Evolutionary conservation across 75 land plant genomes (phyloP), one percentile per base, ranked within the genome.

Genomic region (Pseudotsuga menziesii): DNA sequence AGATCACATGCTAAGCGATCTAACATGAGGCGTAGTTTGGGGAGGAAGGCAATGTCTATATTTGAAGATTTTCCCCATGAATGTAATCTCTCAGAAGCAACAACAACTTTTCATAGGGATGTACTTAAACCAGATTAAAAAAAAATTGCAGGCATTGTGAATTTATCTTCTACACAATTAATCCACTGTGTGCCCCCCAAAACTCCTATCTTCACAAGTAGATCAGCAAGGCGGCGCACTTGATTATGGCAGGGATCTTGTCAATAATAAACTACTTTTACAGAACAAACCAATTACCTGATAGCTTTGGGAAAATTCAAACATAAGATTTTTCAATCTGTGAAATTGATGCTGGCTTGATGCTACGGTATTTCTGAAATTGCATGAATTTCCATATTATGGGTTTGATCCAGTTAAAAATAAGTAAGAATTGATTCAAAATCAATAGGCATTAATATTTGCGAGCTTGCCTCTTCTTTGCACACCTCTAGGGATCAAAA

Each of bases 1-100:
- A 58, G 60, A 58, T 58, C 60, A 58, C 60, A 58, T 58, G 60
- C 60, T 58, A 58, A 58, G 60, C 60, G 22, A n/a, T 58, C 60
- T 58, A 58, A 19, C 60, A 58, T 58, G 60, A 58, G 60, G 60
- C 60, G 60, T 20, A 58, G 20, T 58, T 58, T n/a, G 22, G 60
- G 20, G n/a, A 58, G 60, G 60, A 58, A 22, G 22, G 20, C 60
- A n/a, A 58, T 5, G n/a, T 58, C 60, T 58, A 58, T 58, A 17
- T 58, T 22, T n/a, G 60, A 58, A n/a, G n/a, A 58, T 58, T 58
- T 58, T n/a, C n/a, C 22, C 60, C 2, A 19, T n/a, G 60, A 19
- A 58, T 20, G 60, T n/a, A 7, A 58, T 17, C 60, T 20, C 20
- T 58, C 60, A n/a, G 60, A 58, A 19, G 19, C 60, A 58, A n/a